phyloP scores from a whole-genome alignment of 768 basidiomycete species.

The Boletus huronensis region DNA sequence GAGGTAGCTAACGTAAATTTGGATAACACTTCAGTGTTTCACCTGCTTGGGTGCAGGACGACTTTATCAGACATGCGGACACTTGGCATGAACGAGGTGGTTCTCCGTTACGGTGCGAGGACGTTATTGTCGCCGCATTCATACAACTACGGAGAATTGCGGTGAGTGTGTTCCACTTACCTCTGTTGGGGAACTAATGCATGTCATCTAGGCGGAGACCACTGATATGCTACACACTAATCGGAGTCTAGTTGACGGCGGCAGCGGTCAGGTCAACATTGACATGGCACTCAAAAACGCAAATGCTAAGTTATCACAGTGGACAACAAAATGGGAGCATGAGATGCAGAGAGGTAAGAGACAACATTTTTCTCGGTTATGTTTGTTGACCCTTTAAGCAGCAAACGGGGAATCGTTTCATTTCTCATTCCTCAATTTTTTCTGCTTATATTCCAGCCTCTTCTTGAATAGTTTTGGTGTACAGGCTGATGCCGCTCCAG shows the following conservation, averaged over 20 bases:
- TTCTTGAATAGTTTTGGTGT: slow-evolving; percentile 86
- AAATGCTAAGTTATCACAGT: slow-evolving; percentile 67
- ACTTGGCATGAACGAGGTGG: slow-evolving; percentile 69
- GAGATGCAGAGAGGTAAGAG: slow-evolving; percentile 68
- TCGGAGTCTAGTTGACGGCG: slow-evolving; percentile 41
- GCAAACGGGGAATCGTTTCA: slow-evolving; percentile 76
- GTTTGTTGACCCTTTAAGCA: slow-evolving; percentile 26
- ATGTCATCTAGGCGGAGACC: slow-evolving; percentile 58
- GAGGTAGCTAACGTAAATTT: slow-evolving; percentile 40
- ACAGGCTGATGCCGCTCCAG: slow-evolving; percentile 57
- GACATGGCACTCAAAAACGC: slow-evolving; percentile 69
- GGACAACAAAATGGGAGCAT: slow-evolving; percentile 67
- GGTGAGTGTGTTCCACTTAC: slow-evolving; percentile 40
- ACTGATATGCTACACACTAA: slow-evolving; percentile 67
- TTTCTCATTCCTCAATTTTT: slow-evolving; percentile 68
- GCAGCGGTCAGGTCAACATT: slow-evolving; percentile 64
- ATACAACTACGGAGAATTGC: slow-evolving; percentile 75
- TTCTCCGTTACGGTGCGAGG: slow-evolving; percentile 60
- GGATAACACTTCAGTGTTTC: slow-evolving; percentile 7
- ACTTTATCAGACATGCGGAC: slow-evolving; percentile 63
- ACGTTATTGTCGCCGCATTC: slow-evolving; percentile 76
- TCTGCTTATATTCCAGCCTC: slow-evolving; percentile 73
- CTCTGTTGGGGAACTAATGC: neutral
- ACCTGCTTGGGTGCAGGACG: slow-evolving; percentile 42
- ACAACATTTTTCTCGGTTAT: neutral